These are phyloP conservation scores for Fusarium liriodendri DNA, from an alignment of 2,329 filamentous ascomycete species.

Conservation along the genomic window DNA sequence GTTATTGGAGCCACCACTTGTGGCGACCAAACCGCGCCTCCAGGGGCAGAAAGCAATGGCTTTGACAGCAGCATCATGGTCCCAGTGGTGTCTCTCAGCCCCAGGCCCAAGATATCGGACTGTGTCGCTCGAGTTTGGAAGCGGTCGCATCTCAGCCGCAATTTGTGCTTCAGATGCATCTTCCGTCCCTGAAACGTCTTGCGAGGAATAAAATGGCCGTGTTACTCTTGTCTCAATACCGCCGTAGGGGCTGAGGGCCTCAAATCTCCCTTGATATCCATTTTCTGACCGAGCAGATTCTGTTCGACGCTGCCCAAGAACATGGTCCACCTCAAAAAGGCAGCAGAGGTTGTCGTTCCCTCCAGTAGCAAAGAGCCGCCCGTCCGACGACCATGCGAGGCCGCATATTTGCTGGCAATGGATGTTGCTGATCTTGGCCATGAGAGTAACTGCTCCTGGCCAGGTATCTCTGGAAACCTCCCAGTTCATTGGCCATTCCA, in stretches of 20 bases:
- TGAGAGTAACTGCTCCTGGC: constrained; percentile 80
- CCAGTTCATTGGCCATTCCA: constrained; percentile 82
- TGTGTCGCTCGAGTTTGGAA: constrained; percentile 46
- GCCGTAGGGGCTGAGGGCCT: constrained; percentile 12
- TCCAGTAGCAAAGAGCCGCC: constrained; percentile 83
- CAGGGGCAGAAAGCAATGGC: constrained; percentile 97
- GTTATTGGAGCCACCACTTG: constrained; percentile 93
- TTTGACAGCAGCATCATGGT: constrained; percentile 90
- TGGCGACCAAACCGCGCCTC: constrained; percentile 87
- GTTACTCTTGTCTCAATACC: constrained; percentile 26
- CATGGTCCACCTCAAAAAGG: constrained; percentile 77
- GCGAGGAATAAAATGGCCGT: background rate
- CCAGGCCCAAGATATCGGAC: constrained; percentile 64
- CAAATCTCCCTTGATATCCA: constrained; percentile 7
- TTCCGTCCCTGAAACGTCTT: background rate
- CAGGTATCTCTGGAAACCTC: constrained; percentile 75
- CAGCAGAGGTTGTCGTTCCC: constrained; percentile 93
- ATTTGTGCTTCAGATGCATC: constrained; percentile 12
- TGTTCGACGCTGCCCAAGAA: constrained; percentile 53
- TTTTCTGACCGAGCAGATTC: background rate
- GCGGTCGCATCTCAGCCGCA: constrained; percentile 43
- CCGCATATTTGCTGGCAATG: constrained; percentile 94
- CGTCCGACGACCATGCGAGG: constrained; percentile 85
- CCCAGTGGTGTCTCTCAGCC: constrained; percentile 77
- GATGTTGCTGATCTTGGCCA: constrained; percentile 76